Percentiles rank a stretch among this genome's conserved stretches.
These are phyloP conservation scores for Coniferiporia sulphurascens DNA, from an alignment of 1,284 basidiomycete species.

Conservation along the genomic window DNA sequence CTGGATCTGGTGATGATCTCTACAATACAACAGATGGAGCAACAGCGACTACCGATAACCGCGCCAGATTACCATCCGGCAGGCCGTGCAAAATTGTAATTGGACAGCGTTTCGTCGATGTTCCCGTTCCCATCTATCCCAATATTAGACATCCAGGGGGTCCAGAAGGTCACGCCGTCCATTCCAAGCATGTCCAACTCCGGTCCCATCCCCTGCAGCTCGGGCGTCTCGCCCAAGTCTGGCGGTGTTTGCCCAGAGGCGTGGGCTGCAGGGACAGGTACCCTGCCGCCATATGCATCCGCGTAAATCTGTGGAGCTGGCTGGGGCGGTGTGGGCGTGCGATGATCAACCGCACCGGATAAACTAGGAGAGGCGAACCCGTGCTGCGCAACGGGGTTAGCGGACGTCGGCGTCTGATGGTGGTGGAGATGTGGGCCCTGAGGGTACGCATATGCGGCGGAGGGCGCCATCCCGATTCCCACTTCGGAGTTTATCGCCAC, in stretches of 20 bases:
- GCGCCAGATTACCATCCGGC: constrained; percentile 1
- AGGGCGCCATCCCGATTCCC: not conserved
- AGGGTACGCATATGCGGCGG: not conserved
- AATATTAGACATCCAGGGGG: constrained; percentile 10
- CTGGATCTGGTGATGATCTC: not conserved
- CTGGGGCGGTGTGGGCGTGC: constrained; percentile 1
- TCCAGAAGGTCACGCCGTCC: constrained; percentile 10
- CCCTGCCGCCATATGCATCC: not conserved
- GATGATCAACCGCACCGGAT: not conserved
- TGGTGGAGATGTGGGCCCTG: not conserved
- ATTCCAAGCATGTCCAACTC: constrained; percentile 6
- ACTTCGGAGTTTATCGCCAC: not conserved
- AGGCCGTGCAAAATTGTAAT: constrained; percentile 5
- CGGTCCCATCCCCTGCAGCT: not conserved
- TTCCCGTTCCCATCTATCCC: constrained; percentile 3
- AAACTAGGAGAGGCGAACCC: not conserved
- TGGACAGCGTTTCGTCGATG: constrained; percentile 1
- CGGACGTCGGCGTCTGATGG: not conserved
- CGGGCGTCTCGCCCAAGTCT: not conserved
- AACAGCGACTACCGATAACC: not conserved
- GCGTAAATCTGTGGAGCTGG: not conserved
- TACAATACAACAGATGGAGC: not conserved
- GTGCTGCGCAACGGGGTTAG: not conserved
- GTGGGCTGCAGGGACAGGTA: not conserved
- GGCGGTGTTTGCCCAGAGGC: constrained; percentile 8